Evolutionary conservation across 441 rosid genomes (phyloP).

Genomic region (Adansonia grandidieri): DNA sequence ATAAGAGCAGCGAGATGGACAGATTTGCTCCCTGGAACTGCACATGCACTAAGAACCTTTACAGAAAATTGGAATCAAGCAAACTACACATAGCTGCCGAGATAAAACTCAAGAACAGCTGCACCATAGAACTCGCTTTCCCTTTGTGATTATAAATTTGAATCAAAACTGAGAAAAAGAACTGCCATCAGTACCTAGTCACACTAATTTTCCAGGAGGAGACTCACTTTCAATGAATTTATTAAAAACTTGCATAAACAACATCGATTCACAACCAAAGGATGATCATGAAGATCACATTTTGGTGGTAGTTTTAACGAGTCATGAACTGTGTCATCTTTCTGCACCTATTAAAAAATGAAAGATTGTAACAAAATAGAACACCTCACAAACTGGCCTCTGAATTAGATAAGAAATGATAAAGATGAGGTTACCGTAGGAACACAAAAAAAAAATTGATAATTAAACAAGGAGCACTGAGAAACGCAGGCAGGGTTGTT

Average conservation of each 20-base stretch:
- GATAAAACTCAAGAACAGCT: slow-evolving; percentile 34
- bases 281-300: slow-evolving; percentile 86
- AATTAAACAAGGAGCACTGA: slow-evolving; percentile 2
- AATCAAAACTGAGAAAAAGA: background rate
- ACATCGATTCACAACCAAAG: slow-evolving; percentile 65
- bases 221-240: background rate
- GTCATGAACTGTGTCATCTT: slow-evolving; percentile 72
- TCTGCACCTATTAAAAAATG: slow-evolving; percentile 56
- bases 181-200: background rate
- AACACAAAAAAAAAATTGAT: background rate
- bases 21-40: slow-evolving; percentile 98
- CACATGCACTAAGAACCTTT: slow-evolving; percentile 90
- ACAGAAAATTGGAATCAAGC: slow-evolving; percentile 30
- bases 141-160: slow-evolving; percentile 49
- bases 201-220: background rate
- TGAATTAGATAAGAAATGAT: background rate
- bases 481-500: background rate
- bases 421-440: background rate
- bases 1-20: slow-evolving; percentile 91
- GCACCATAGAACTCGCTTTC: slow-evolving; percentile 97
- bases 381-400: background rate
- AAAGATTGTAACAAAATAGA: slow-evolving; percentile 17
- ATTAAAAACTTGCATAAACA: slow-evolving; percentile 62
- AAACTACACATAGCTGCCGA: slow-evolving; percentile 24
- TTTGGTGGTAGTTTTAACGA: slow-evolving; percentile 78